These are phyloP conservation scores for Botryotinia convoluta DNA, from an alignment of 2,329 filamentous ascomycete species.

Conservation along the genomic window DNA sequence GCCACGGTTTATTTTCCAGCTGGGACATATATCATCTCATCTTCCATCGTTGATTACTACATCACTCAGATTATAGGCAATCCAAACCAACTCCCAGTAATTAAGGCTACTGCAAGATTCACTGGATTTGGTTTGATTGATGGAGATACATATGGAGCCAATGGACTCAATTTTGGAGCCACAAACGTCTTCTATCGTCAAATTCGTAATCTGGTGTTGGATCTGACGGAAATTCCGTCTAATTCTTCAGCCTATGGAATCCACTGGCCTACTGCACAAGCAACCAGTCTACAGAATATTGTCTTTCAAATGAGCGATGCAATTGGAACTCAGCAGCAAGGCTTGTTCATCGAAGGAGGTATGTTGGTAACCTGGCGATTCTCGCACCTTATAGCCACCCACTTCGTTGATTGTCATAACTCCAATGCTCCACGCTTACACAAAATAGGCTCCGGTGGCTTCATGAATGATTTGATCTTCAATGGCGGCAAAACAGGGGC, in stretches of 20 bases:
- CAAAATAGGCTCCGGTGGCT: slow-evolving; percentile 51
- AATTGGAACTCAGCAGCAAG: slow-evolving; percentile 50
- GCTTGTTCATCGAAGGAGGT: slow-evolving; percentile 58
- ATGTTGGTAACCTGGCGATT: slow-evolving; percentile 1
- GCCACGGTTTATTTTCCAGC: slow-evolving; percentile 34
- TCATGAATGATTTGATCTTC: slow-evolving; percentile 58
- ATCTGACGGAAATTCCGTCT: slow-evolving; percentile 43
- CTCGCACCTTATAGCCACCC: not conserved
- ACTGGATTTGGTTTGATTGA: slow-evolving; percentile 77
- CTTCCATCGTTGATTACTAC: slow-evolving; percentile 31
- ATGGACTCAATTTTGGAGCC: slow-evolving; percentile 71
- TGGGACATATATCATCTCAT: slow-evolving; percentile 34
- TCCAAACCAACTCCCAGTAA: slow-evolving; percentile 54
- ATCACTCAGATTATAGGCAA: slow-evolving; percentile 35
- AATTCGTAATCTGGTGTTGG: slow-evolving; percentile 63
- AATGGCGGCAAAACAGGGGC: slow-evolving; percentile 59
- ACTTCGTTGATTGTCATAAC: not conserved
- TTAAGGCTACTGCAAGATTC: slow-evolving; percentile 72
- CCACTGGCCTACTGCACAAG: slow-evolving; percentile 54
- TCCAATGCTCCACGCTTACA: slow-evolving; percentile 26
- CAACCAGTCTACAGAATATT: slow-evolving; percentile 61
- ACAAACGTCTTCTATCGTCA: slow-evolving; percentile 67
- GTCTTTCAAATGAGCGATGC: slow-evolving; percentile 54
- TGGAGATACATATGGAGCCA: slow-evolving; percentile 71
- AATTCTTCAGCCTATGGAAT: slow-evolving; percentile 41